Conservation (phyloP, 2,329 filamentous ascomycete species). For the Fusarium musae region DNA sequence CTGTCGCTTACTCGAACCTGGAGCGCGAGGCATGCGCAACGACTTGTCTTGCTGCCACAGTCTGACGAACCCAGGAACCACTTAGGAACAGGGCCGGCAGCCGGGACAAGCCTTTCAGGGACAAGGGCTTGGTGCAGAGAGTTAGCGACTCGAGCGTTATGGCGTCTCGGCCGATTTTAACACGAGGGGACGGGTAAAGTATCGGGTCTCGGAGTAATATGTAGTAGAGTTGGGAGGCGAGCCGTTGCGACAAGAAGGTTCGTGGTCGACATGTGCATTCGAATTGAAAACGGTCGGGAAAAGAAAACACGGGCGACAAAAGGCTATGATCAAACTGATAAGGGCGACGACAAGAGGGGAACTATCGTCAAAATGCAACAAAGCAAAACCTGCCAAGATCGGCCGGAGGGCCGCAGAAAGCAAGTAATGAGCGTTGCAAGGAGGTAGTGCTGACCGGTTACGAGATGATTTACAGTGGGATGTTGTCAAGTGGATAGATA, state of each 20-base stretch:
- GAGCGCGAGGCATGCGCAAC: slow-evolving; percentile 70
- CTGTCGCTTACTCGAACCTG: slow-evolving; percentile 70
- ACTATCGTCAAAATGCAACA: slow-evolving; percentile 26
- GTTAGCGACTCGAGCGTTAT: slow-evolving; percentile 27
- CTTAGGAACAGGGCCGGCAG: slow-evolving; percentile 52
- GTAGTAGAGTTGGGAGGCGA: slow-evolving; percentile 21
- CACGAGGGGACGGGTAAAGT: slow-evolving; percentile 15
- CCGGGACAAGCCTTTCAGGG: slow-evolving; percentile 46
- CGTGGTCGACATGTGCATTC: slow-evolving; percentile 43
- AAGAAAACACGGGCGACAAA: slow-evolving; percentile 6
- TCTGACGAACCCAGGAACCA: slow-evolving; percentile 51
- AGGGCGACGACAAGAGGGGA: slow-evolving; percentile 32
- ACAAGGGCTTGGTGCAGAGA: slow-evolving; percentile 28
- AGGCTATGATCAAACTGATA: slow-evolving; percentile 26
- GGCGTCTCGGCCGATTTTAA: slow-evolving; percentile 23
- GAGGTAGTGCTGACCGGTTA: slow-evolving; percentile 22
- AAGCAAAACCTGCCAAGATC: slow-evolving; percentile 31
- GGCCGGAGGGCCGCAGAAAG: slow-evolving; percentile 37
- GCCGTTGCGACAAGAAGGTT: slow-evolving; percentile 39
- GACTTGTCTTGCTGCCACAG: slow-evolving; percentile 48
- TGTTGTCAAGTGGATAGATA: slow-evolving; percentile 33
- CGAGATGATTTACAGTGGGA: slow-evolving; percentile 30
- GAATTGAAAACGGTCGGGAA: slow-evolving; percentile 25
- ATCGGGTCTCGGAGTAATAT: slow-evolving; percentile 21
- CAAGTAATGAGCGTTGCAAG: slow-evolving; percentile 24